Conservation (phyloP, 2,329 filamentous ascomycete species). For the Allantophomopsis cytisporea region DNA sequence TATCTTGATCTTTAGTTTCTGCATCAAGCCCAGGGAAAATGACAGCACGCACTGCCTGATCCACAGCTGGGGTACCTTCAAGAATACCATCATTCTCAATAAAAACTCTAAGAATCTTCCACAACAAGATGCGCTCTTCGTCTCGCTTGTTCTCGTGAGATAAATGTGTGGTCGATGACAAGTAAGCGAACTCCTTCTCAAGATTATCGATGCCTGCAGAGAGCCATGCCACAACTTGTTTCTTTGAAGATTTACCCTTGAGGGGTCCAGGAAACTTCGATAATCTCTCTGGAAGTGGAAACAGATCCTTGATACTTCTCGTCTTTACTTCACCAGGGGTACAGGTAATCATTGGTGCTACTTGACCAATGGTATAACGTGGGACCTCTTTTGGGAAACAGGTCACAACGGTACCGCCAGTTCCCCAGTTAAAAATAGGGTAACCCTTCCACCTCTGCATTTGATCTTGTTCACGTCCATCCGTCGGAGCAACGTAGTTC, state of each 20-base stretch:
- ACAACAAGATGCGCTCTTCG: slow-evolving; percentile 71
- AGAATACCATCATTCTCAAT: slow-evolving; percentile 77
- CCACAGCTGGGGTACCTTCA: slow-evolving; percentile 57
- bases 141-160: slow-evolving; percentile 54
- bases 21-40: slow-evolving; percentile 45
- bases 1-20: slow-evolving; percentile 11
- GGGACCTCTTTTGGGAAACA: slow-evolving; percentile 84
- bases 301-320: slow-evolving; percentile 59
- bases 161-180: slow-evolving; percentile 31
- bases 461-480: slow-evolving; percentile 59
- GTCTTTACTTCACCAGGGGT: slow-evolving; percentile 72
- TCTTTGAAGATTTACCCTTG: slow-evolving; percentile 87
- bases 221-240: slow-evolving; percentile 77
- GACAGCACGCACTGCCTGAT: slow-evolving; percentile 62
- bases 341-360: slow-evolving; percentile 65
- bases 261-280: slow-evolving; percentile 83
- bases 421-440: slow-evolving; percentile 78
- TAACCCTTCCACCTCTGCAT: slow-evolving; percentile 83
- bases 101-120: slow-evolving; percentile 72
- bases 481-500: slow-evolving; percentile 46
- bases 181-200: slow-evolving; percentile 34
- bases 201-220: slow-evolving; percentile 60
- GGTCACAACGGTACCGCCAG: slow-evolving; percentile 70
- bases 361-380: slow-evolving; percentile 59
- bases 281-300: slow-evolving; percentile 58